Conservation (phyloP, 169 alveolate species). For the Cryptosporidium canis region DNA sequence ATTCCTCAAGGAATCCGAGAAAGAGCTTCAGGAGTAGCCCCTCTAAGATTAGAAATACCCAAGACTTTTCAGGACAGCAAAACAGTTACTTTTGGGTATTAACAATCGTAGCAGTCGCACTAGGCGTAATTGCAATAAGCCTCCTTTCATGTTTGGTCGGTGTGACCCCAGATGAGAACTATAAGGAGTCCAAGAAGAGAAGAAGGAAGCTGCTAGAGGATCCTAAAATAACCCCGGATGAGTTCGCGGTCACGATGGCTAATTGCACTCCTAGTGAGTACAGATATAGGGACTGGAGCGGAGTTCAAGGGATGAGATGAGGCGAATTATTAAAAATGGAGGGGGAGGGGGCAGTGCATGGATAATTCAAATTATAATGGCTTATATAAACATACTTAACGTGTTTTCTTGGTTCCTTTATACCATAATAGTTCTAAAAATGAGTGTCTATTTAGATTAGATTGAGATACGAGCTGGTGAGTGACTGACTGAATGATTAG, state of each 20-base stretch:
- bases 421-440: background rate
- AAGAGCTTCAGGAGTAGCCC: background rate
- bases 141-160: constrained; percentile 57
- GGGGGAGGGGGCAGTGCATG: background rate
- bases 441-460: background rate
- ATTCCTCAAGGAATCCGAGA: constrained; percentile 36
- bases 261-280: constrained; percentile 41
- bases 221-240: constrained; percentile 62
- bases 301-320: background rate
- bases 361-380: background rate
- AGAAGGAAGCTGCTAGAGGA: constrained; percentile 53
- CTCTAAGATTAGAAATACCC: background rate
- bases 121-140: constrained; percentile 46
- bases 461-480: background rate
- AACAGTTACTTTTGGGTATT: constrained; percentile 58
- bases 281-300: constrained; percentile 1
- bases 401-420: background rate
- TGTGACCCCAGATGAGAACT: constrained; percentile 56
- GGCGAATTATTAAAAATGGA: background rate
- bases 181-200: constrained; percentile 35
- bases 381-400: background rate
- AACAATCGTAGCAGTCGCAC: constrained; percentile 34
- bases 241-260: constrained; percentile 47
- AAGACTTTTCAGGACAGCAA: constrained; percentile 41
- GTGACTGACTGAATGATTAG: background rate